Evolutionary conservation across 2,329 filamentous ascomycete species (phyloP).

Genomic region (Cadophora sp.): DNA sequence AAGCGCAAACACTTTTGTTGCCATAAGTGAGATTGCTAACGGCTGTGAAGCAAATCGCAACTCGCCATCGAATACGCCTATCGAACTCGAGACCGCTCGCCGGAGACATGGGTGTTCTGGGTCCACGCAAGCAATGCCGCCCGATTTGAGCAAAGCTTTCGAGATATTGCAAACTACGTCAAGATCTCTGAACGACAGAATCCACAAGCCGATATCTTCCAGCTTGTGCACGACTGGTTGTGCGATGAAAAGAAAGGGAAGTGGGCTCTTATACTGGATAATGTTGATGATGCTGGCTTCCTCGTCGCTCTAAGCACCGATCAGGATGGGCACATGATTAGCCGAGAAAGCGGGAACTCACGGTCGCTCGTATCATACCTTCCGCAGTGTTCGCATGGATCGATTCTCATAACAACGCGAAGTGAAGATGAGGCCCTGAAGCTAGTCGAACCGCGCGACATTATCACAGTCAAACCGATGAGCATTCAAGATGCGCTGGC

Average conservation of each 20-base stretch:
- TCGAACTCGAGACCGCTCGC: too few species aligned
- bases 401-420: too few species aligned
- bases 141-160: constrained; percentile 48
- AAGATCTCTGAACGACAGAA: constrained; percentile 44
- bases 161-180: constrained; percentile 45
- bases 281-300: constrained; percentile 45
- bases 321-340: constrained; percentile 25
- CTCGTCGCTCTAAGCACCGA: constrained; percentile 29
- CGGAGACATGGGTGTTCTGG: too few species aligned
- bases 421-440: too few species aligned
- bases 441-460: too few species aligned
- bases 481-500: too few species aligned
- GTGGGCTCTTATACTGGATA: constrained; percentile 51
- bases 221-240: constrained; percentile 45
- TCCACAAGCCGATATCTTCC: constrained; percentile 45
- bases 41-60: constrained; percentile 46
- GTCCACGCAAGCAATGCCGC: too few species aligned
- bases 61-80: constrained; percentile 49
- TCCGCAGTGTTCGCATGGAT: constrained; percentile 33
- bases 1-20: constrained; percentile 23
- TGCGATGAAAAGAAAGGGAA: constrained; percentile 32
- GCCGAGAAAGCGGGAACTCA: constrained; percentile 22
- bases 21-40: constrained; percentile 30
- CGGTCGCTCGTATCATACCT: constrained; percentile 34
- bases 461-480: too few species aligned